phyloP scores from a whole-genome alignment of 2,329 filamentous ascomycete genomes.

The Phialophora verrucosa region DNA sequence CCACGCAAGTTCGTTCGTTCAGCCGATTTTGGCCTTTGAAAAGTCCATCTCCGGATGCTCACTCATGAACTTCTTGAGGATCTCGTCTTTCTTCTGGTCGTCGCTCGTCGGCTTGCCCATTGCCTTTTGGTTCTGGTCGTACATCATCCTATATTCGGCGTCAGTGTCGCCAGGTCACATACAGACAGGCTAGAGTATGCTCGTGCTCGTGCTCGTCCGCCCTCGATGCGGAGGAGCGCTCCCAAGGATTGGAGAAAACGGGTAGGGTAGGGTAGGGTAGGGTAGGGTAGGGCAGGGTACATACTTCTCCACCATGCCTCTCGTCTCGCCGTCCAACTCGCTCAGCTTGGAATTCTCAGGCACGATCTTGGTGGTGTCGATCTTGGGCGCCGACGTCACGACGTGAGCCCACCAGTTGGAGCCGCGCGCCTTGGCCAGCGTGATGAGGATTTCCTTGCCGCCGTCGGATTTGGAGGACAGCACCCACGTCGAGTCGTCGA shows the following conservation, averaged over 20 bases:
- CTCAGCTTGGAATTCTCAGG: constrained; percentile 90
- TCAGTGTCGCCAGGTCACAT: not conserved
- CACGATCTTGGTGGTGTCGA: constrained; percentile 93
- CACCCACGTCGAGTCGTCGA: constrained; percentile 95
- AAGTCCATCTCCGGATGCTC: constrained; percentile 78
- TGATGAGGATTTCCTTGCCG: constrained; percentile 78
- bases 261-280: no score
- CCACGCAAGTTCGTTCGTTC: constrained; percentile 27
- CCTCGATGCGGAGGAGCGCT: not conserved
- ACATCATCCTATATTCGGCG: constrained; percentile 78
- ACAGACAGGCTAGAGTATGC: not conserved
- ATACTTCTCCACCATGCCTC: constrained; percentile 92
- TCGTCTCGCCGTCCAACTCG: constrained; percentile 92
- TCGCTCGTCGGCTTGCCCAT: constrained; percentile 85
- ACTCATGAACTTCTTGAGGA: constrained; percentile 89
- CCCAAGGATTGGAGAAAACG: no score
- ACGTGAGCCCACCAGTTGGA: constrained; percentile 99
- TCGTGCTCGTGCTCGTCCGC: not conserved
- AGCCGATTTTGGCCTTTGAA: constrained; percentile 67
- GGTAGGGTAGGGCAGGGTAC: not conserved
- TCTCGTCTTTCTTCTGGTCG: constrained; percentile 92
- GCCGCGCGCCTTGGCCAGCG: constrained; percentile 95
- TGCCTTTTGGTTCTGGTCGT: constrained; percentile 96
- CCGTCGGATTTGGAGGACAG: constrained; percentile 68
- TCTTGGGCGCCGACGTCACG: constrained; percentile 81